Base-by-base conservation (phyloP, 179 eudicot genomes). In the Nepenthes alata region DNA sequence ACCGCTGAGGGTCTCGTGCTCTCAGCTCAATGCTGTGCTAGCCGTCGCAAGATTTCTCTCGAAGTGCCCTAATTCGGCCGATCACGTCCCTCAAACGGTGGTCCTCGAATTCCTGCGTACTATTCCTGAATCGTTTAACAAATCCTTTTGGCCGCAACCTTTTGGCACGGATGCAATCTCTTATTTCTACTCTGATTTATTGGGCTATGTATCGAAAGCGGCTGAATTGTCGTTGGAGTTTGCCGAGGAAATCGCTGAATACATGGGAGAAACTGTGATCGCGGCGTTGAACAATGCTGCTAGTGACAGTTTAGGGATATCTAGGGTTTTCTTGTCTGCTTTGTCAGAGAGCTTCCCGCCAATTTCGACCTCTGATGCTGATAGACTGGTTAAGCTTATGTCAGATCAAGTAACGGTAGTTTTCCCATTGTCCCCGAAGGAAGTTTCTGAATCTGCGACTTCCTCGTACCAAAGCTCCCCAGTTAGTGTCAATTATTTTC, bases 401-500 rank as follows among this genome's bases (percentile, higher is more conserved):
- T 61, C 91, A 10, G 95, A 94, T 62, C 78, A 81, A 47, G 77
- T 79, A 47, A 70, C 77, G 37, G 67, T 66, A 55, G 55, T 47
- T 16, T 69, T 68, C 10, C 84, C 90, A 6, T 65, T 55, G 65
- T 84, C 85, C 7, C 82, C 85, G 0, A 63, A 61, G 45, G 88
- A 78, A 11, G 61, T n/a, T 39, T 50, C 64, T 41, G 67, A 67
- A 16, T 75, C 82, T 35, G 82, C 63, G 7, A 67, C 75, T 4
- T 81, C 85, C 3, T 89, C 99, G 1, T 71, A 81, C 16, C 94
- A 83, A 75, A 82, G 91, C 50, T 89, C 99, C 6, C 97, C 97
- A 4, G 64, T 81, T 12, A 80, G 81, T 58, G 60, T 66, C 35
- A 80, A 48, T 56, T 71, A 75, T 62, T 76, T 74, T 69, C 90